Conservation (phyloP, 2,329 filamentous ascomycete species). For the Botrytis aclada region DNA sequence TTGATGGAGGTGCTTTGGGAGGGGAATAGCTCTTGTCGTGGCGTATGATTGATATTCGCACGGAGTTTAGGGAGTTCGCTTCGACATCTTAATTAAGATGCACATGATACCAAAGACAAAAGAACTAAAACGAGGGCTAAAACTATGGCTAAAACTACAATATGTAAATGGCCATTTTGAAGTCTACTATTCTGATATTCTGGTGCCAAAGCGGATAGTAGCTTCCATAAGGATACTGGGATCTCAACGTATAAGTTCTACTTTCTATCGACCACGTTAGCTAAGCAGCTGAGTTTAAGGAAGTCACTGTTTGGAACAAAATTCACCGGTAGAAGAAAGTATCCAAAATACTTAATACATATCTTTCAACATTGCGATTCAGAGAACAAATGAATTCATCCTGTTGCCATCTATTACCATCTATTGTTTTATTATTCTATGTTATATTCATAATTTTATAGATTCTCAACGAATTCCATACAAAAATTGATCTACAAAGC, state of each 20-base stretch:
- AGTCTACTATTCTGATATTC: background rate
- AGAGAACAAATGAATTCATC: no score
- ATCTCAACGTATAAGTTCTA: background rate
- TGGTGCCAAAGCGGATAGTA: background rate
- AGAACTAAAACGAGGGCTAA: background rate
- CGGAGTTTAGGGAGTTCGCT: background rate
- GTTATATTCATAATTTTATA: background rate
- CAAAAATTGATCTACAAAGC: no score
- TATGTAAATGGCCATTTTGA: background rate
- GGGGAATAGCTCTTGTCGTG: background rate
- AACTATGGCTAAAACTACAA: background rate
- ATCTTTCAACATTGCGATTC: background rate
- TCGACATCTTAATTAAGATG: background rate
- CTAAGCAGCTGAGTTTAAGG: background rate
- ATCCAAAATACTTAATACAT: background rate
- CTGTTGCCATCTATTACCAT: background rate
- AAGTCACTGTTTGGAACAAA: background rate
- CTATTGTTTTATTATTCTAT: background rate
- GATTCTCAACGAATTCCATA: no score
- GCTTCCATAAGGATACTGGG: background rate
- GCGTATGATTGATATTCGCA: background rate
- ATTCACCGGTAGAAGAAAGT: background rate
- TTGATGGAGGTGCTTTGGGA: background rate
- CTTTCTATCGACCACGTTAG: background rate
- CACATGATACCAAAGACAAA: background rate